Evolutionary conservation across 805 yeast genomes (phyloP).

Genomic region (Zygosaccharomyces bailii): DNA sequence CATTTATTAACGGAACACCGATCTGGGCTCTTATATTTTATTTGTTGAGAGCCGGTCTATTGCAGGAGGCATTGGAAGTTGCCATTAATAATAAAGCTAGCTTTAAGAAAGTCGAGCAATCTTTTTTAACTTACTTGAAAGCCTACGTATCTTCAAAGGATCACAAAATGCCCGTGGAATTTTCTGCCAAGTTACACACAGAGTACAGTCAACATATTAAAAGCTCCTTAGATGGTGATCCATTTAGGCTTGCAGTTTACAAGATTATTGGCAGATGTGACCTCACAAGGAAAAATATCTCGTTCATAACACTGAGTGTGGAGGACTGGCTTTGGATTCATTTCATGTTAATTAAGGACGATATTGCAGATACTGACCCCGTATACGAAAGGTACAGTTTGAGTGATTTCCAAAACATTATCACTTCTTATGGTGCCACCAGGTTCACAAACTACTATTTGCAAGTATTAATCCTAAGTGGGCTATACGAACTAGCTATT

Average conservation of each 20-base stretch:
- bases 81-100: constrained; percentile 61
- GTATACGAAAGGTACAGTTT: constrained; percentile 70
- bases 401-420: constrained; percentile 65
- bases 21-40: constrained; percentile 93
- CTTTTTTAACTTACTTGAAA: constrained; percentile 75
- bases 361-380: constrained; percentile 44
- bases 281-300: constrained; percentile 59
- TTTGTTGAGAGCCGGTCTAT: constrained; percentile 77
- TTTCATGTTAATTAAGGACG: constrained; percentile 67
- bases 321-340: constrained; percentile 99
- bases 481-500: constrained; percentile 78
- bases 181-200: constrained; percentile 63
- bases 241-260: constrained; percentile 84
- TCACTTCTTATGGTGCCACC: constrained; percentile 67
- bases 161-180: constrained; percentile 57
- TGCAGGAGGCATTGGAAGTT: constrained; percentile 71
- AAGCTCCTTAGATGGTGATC: constrained; percentile 66
- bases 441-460: constrained; percentile 71
- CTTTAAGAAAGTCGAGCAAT: constrained; percentile 79
- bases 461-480: constrained; percentile 68
- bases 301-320: constrained; percentile 69
- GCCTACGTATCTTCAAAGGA: constrained; percentile 59
- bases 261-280: constrained; percentile 91
- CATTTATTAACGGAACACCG: constrained; percentile 77
- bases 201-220: constrained; percentile 86